phyloP scores from a whole-genome alignment of 805 yeast species.

The Spathaspora arborariae region DNA sequence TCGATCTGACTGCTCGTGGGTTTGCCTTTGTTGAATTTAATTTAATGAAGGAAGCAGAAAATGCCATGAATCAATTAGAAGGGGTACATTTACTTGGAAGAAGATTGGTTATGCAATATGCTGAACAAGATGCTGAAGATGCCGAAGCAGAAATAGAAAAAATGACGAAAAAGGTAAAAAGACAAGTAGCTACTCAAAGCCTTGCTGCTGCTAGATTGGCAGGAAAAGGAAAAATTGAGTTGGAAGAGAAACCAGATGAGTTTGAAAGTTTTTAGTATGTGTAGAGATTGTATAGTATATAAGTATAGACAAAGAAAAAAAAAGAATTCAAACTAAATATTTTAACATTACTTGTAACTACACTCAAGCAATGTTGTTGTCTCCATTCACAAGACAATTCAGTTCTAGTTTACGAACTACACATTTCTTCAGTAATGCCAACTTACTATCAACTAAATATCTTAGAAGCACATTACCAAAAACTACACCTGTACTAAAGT shows the following conservation, averaged over 20 bases:
- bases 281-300: not conserved
- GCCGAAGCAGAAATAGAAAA: conserved; percentile 88
- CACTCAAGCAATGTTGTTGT: not conserved
- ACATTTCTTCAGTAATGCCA: conserved; percentile 15
- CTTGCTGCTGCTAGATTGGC: conserved; percentile 64
- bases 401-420: not conserved
- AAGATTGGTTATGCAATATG: conserved; percentile 88
- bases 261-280: conserved; percentile 6
- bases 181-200: conserved; percentile 76
- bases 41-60: conserved; percentile 83
- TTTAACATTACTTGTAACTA: not conserved
- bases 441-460: conserved; percentile 8
- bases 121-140: conserved; percentile 73
- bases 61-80: conserved; percentile 86
- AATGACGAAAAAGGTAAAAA: conserved; percentile 82
- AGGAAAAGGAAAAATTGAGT: conserved; percentile 73
- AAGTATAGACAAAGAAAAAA: not conserved
- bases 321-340: not conserved
- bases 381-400: not conserved
- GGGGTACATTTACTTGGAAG: conserved; percentile 98
- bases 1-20: conserved; percentile 93
- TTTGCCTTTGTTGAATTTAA: conserved; percentile 95
- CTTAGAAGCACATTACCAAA: not conserved
- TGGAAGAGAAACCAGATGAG: conserved; percentile 47
- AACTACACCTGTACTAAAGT: conserved; percentile 12